Conservation (phyloP, 371 early-diverging fungal species). For the Mortierella sp. region DNA sequence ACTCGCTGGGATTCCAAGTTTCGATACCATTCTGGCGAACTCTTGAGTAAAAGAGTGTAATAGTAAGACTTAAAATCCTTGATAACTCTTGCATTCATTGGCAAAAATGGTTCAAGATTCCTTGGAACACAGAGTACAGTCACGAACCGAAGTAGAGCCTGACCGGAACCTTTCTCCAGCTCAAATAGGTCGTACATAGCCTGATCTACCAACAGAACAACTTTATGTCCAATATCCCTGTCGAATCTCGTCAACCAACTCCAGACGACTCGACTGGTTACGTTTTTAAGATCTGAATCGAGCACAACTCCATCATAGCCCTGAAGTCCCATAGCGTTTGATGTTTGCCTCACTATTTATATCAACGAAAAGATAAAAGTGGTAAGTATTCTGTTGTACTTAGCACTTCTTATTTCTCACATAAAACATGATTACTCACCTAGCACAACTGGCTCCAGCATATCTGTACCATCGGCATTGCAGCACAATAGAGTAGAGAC, state of each 20-base stretch:
- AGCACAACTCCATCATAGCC: neutral
- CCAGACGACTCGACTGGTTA: neutral
- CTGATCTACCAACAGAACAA: neutral
- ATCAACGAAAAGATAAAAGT: neutral
- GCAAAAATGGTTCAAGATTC: neutral
- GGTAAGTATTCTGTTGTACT: too few species aligned
- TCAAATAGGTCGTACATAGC: neutral
- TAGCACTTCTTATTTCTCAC: neutral
- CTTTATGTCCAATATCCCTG: neutral
- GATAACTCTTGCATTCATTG: constrained; percentile 3
- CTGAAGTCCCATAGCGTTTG: neutral
- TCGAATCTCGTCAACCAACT: constrained; percentile 9
- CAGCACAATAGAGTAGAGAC: constrained; percentile 9
- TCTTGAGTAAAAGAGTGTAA: neutral
- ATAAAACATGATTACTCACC: neutral
- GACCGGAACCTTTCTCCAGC: too few species aligned
- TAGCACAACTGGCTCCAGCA: constrained; percentile 1
- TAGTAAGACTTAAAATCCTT: constrained; percentile 14
- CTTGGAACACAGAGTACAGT: neutral
- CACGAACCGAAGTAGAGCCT: neutral
- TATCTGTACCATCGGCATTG: constrained; percentile 4
- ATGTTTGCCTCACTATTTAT: neutral
- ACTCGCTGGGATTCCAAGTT: neutral
- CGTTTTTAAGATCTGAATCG: neutral
- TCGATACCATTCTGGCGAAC: neutral